Evolutionary conservation across 352 stramenopile genomes (phyloP).

Genomic region (Globisporangium parvum): DNA sequence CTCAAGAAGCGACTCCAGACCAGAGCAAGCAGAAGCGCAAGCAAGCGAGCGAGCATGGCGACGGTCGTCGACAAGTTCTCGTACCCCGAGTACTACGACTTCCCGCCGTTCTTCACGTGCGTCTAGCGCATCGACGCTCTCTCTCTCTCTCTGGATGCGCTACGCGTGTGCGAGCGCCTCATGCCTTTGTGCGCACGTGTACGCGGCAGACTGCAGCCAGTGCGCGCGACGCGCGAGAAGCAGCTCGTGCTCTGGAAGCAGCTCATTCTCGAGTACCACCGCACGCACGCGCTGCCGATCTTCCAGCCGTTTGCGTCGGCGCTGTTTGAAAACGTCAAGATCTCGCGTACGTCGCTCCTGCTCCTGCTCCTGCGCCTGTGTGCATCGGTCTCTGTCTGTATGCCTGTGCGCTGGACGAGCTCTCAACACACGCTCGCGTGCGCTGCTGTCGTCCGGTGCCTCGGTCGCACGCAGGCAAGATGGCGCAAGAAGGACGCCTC

Average conservation of each 20-base stretch:
- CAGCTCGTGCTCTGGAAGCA: constrained; percentile 85
- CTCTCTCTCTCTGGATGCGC: not conserved
- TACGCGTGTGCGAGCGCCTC: too few relatives aligned
- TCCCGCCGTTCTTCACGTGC: constrained; percentile 84
- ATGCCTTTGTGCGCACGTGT: too few relatives aligned
- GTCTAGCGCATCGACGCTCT: constrained; percentile 6
- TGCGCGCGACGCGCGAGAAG: constrained; percentile 81
- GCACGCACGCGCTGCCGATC: constrained; percentile 56
- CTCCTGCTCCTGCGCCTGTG: not conserved
- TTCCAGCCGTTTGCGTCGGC: constrained; percentile 61
- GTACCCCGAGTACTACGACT: constrained; percentile 86
- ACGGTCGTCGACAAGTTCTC: constrained; percentile 66
- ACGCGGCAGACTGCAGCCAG: constrained; percentile 72
- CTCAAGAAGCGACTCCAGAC: too few relatives aligned
- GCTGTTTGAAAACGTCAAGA: constrained; percentile 83
- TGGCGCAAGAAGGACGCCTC: constrained; percentile 55
- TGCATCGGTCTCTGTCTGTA: too few relatives aligned
- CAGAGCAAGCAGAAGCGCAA: too few relatives aligned
- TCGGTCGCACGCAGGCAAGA: constrained; percentile 33
- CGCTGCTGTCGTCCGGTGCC: not conserved
- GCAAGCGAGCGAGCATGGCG: constrained; percentile 8
- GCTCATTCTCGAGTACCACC: constrained; percentile 81
- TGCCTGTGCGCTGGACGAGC: not conserved
- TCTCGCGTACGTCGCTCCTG: constrained; percentile 37
- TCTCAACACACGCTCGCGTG: not conserved